phyloP scores from a whole-genome alignment of 768 basidiomycete genomes.

The Tricholoma sp. region DNA sequence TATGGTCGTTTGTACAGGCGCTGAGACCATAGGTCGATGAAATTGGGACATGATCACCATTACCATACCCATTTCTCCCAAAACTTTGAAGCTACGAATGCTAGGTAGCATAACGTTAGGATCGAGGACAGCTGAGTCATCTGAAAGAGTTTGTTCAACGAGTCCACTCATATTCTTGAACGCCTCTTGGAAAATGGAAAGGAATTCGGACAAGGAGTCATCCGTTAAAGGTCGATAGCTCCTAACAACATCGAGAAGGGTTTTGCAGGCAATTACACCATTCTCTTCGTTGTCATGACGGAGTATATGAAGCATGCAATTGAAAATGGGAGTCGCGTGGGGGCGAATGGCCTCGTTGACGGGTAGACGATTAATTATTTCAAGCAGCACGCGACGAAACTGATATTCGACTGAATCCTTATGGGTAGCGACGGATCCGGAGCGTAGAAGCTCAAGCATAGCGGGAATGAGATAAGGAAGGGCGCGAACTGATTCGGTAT shows the following conservation, averaged over 20 bases:
- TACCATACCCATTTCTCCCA: slow-evolving; percentile 90
- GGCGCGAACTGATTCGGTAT: slow-evolving; percentile 65
- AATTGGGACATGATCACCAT: slow-evolving; percentile 88
- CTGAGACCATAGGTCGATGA: slow-evolving; percentile 59
- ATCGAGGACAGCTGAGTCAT: slow-evolving; percentile 53
- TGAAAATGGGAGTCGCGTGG: slow-evolving; percentile 63
- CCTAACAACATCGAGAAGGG: slow-evolving; percentile 83
- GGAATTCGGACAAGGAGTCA: slow-evolving; percentile 72
- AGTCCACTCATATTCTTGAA: slow-evolving; percentile 70
- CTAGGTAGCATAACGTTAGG: slow-evolving; percentile 58
- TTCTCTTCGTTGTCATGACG: slow-evolving; percentile 96
- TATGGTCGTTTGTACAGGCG: slow-evolving; percentile 66
- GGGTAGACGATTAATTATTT: slow-evolving; percentile 86
- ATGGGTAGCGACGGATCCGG: slow-evolving; percentile 60
- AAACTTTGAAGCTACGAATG: slow-evolving; percentile 86
- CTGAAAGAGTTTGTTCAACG: slow-evolving; percentile 70
- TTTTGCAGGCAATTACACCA: slow-evolving; percentile 85
- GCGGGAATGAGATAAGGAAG: slow-evolving; percentile 71
- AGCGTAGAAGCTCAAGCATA: slow-evolving; percentile 65
- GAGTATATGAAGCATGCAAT: slow-evolving; percentile 78
- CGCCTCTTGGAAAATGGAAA: slow-evolving; percentile 73
- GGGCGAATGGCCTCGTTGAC: slow-evolving; percentile 72
- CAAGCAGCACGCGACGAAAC: slow-evolving; percentile 82
- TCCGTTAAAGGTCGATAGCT: slow-evolving; percentile 69
- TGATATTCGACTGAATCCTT: slow-evolving; percentile 70